Evolutionary conservation across 768 basidiomycete genomes (phyloP), one percentile per base, ranked within the genome.

Genomic region (Kwoniella shandongensis): DNA sequence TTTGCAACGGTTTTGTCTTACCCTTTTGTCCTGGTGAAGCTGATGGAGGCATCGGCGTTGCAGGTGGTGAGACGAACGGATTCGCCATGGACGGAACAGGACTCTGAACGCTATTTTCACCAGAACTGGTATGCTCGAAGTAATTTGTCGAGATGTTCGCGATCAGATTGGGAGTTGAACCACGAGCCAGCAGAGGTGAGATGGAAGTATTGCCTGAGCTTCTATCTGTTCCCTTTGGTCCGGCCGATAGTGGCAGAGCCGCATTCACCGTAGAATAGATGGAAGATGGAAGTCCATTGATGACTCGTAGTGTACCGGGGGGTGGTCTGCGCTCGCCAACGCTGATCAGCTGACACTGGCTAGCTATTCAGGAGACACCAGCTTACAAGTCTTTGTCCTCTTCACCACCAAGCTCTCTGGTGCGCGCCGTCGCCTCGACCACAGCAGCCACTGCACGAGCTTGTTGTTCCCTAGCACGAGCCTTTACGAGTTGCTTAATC

Each of bases 201-300:
- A 62, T 35, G n/a, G 44, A 42, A 17, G 46, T 27, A 32, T 51
- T 30, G 23, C 48, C 30, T 13, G 41, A 20, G 26, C 36, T 45
- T n/a, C 30, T 41, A 3, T 30, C 36, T 5, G 41, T 51, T 17
- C 35, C 23, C 32, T 40, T 44, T 7, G 29, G 18, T 32, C 25
- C 44, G 11, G 15, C 11, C 2, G 46, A 17, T 2, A 44, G 36
- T 41, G 20, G 23, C 17, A 61, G 49, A 22, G 55, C 36, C 0
- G 61, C 67, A 44, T 70, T 75, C 18, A 67, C 67, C 3, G 64
- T 57, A 2, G 74, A 73, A 54, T 76, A 76, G 20, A 72, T 70
- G n/a, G 74, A 76, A 2, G 77, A 78, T 0, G 77, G 76, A 3
- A 75, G 46, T 15, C 77, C 77, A 42, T 78, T 78, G 42, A 76